Base-by-base conservation (phyloP, 805 yeast genomes). In the Candida railenensis region DNA sequence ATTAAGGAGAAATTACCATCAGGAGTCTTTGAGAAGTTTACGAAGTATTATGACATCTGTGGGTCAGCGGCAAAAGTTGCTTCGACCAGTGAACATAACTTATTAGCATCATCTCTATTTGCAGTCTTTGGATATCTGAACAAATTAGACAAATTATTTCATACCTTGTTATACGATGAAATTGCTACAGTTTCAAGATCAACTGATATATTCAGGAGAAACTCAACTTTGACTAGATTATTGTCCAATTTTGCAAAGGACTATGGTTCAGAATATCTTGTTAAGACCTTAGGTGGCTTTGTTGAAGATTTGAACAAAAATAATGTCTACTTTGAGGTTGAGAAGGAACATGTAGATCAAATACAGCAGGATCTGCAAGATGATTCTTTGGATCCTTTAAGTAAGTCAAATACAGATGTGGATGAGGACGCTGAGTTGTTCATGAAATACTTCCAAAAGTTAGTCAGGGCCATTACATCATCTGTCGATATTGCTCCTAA, bases 191-290 rank as follows among this genome's bases (percentile, higher is more conserved):
- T 87, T 0, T 65, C 78, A 1, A 77, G 85, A 48, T 78, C 87
- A 16, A 80, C 87, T 25, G 94, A 87, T 57, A 80, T 89, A 25
- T 73, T 89, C 54, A 76, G 96, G 56, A 77, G 94, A 45, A 89
- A 89, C 61, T 83, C 91, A 44, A 85, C 89, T 33, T 87, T 94
- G 28, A 89, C 96, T 0, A 77, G 90, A 54, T 73, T 89, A 43
- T 71, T 89, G 43, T 83, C 91, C 0, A 69, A 86, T 14, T 82
- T 83, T 53, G 87, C 94, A 0, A 80, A 82, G 54, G 70, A 76
- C n/a, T 77, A 80, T 53, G 95, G 95, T 0, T 60, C 63, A 19
- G 78, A 73, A 1, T 89, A 87, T 58, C 66, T 89, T 41, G 59
- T 67, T 1, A 47, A 61, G 2, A 76, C 83, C 0, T 65, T 88